Evolutionary conservation across 495 filamentous ascomycete genomes (phyloP).

Genomic region (Xylaria castorea): DNA sequence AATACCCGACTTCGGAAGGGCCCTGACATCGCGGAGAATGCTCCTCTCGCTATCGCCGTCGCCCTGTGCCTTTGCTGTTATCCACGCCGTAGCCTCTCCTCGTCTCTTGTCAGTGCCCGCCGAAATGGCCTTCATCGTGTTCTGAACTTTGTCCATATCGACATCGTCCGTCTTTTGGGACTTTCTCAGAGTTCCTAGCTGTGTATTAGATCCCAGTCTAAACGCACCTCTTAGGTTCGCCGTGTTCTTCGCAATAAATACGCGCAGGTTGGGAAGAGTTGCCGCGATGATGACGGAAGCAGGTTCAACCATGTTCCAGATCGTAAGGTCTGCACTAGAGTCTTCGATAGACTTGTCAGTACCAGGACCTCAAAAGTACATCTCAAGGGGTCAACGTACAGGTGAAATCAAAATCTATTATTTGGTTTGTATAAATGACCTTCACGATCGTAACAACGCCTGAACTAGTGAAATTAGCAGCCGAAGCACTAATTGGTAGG

Average conservation of each 20-base stretch:
- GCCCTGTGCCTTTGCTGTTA: background rate
- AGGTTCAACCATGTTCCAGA: slow-evolving; percentile 23
- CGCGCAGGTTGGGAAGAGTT: slow-evolving; percentile 19
- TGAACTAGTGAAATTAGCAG: slow-evolving; percentile 9
- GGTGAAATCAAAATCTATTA: slow-evolving; percentile 12
- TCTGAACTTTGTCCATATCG: slow-evolving; percentile 10
- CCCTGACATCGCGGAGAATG: background rate
- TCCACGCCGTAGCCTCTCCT: slow-evolving; percentile 12
- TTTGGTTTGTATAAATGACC: slow-evolving; percentile 8
- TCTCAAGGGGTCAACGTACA: slow-evolving; percentile 6
- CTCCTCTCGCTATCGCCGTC: slow-evolving; percentile 20
- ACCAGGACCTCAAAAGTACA: background rate
- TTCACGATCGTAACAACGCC: slow-evolving; percentile 23
- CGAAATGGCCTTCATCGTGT: background rate
- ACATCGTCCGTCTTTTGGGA: slow-evolving; percentile 2
- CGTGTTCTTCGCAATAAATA: slow-evolving; percentile 9
- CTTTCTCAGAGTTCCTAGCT: background rate
- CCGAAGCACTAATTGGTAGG: background rate
- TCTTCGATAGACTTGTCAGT: background rate
- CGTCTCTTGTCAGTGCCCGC: slow-evolving; percentile 9
- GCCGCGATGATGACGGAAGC: slow-evolving; percentile 22
- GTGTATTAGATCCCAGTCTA: slow-evolving; percentile 3
- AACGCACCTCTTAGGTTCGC: slow-evolving; percentile 5
- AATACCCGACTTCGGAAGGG: background rate
- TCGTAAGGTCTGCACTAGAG: slow-evolving; percentile 13